These are phyloP conservation scores for Plicaturopsis crispa DNA, from an alignment of 768 basidiomycete genomes.

Conservation along the genomic window DNA sequence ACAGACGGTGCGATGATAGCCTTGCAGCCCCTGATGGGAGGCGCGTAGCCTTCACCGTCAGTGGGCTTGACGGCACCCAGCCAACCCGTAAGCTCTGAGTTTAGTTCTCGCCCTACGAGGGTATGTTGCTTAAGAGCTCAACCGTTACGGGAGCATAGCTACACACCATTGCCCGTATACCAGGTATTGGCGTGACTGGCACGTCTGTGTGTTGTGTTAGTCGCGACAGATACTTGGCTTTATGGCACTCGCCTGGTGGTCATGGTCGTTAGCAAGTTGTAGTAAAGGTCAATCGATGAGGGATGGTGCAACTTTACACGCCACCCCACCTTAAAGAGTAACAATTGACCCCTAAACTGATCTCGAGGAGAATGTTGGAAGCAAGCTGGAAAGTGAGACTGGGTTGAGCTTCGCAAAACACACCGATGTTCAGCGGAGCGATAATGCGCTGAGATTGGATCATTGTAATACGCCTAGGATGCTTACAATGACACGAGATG, in stretches of 20 bases:
- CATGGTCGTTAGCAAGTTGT: constrained; percentile 14
- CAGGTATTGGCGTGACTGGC: constrained; percentile 88
- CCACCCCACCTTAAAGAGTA: too few species aligned
- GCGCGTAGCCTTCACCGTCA: constrained; percentile 39
- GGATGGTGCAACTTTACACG: too few species aligned
- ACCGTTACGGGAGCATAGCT: constrained; percentile 9
- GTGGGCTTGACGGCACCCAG: constrained; percentile 49
- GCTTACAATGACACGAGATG: too few species aligned
- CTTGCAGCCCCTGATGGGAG: constrained; percentile 63
- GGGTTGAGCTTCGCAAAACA: too few species aligned
- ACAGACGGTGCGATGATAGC: constrained; percentile 96
- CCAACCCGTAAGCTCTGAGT: constrained; percentile 56
- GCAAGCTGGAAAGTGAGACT: too few species aligned
- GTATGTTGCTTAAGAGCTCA: too few species aligned
- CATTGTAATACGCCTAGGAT: too few species aligned
- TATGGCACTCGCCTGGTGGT: constrained; percentile 18
- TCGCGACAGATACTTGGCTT: neutral
- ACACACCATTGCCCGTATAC: constrained; percentile 69
- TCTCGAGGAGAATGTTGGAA: too few species aligned
- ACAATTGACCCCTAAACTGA: too few species aligned
- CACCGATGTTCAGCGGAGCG: too few species aligned
- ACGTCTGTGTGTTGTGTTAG: constrained; percentile 23
- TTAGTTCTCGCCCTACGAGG: constrained; percentile 45
- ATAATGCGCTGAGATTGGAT: too few species aligned
- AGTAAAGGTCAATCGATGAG: neutral